phyloP scores from a whole-genome alignment of 441 rosid genomes.

The Adansonia rubrostipa region DNA sequence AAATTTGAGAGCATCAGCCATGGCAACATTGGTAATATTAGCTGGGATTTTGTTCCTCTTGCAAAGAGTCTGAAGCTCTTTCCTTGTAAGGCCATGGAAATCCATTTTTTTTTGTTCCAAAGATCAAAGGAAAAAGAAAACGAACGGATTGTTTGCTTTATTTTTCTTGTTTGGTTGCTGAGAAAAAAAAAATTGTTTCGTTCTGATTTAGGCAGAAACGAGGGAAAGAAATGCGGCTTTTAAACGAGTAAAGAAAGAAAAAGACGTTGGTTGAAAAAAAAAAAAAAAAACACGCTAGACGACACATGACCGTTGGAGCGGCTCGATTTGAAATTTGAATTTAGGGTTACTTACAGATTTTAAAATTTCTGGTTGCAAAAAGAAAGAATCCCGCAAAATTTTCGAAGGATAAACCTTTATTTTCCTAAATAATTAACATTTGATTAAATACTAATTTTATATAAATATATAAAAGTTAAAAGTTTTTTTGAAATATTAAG shows the following conservation, averaged over 20 bases:
- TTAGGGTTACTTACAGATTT: background rate
- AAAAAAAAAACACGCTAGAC: conserved; percentile 44
- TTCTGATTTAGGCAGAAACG: conserved; percentile 11
- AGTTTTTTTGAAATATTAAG: too few species aligned
- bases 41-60: conserved; percentile 95
- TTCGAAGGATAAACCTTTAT: too few species aligned
- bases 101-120: conserved; percentile 50
- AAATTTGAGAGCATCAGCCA: conserved; percentile 84
- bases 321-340: conserved; percentile 58
- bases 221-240: conserved; percentile 18
- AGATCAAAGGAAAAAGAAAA: conserved; percentile 2
- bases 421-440: too few species aligned
- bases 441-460: too few species aligned
- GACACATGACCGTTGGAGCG: conserved; percentile 66
- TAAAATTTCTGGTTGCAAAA: background rate
- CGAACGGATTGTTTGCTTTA: conserved; percentile 1
- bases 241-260: conserved; percentile 17
- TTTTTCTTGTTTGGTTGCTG: conserved; percentile 19
- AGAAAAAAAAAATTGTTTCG: conserved; percentile 23
- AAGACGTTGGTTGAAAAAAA: background rate
- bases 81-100: conserved; percentile 74
- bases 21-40: conserved; percentile 81
- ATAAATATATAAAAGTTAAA: too few species aligned
- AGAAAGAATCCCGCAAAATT: background rate
- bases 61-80: conserved; percentile 89